Conservation (phyloP, 1,139 yeast species). For the Debaryomycetaceae sp. region DNA sequence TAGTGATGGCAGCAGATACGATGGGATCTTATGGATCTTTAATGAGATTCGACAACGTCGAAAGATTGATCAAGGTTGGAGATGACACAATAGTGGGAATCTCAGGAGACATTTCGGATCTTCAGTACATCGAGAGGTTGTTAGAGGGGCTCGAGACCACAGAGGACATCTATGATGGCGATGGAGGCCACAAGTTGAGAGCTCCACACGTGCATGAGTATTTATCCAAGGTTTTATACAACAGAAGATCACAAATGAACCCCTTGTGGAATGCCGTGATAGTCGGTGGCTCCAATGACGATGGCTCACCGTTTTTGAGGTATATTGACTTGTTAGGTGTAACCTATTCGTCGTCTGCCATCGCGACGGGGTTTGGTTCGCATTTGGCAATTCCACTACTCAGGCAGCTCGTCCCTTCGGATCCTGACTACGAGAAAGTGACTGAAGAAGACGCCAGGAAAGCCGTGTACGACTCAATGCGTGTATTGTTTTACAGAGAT, state of each 20-base stretch:
- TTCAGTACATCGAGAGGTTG: conserved; percentile 75
- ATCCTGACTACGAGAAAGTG: conserved; percentile 68
- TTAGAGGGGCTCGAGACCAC: conserved; percentile 72
- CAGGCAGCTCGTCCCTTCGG: conserved; percentile 78
- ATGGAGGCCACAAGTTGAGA: conserved; percentile 66
- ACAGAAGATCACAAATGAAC: conserved; percentile 87
- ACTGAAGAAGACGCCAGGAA: conserved; percentile 72
- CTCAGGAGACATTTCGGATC: conserved; percentile 92
- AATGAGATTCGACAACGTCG: conserved; percentile 79
- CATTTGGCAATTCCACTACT: conserved; percentile 90
- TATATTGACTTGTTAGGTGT: conserved; percentile 93
- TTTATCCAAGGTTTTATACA: conserved; percentile 77
- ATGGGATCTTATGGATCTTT: conserved; percentile 92
- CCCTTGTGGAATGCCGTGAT: conserved; percentile 95
- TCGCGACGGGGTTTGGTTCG: conserved; percentile 97
- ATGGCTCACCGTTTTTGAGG: conserved; percentile 64
- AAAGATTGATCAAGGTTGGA: conserved; percentile 83
- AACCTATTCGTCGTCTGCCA: conserved; percentile 79
- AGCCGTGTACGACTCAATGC: conserved; percentile 82
- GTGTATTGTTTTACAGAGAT: conserved; percentile 91
- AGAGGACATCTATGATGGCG: conserved; percentile 78
- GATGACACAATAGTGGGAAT: conserved; percentile 84
- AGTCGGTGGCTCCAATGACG: conserved; percentile 84
- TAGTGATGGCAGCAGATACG: conserved; percentile 92
- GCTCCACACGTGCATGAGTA: conserved; percentile 90